Evolutionary conservation across 208 protist genomes (phyloP).

Genomic region (Crithidia acanthocephali): DNA sequence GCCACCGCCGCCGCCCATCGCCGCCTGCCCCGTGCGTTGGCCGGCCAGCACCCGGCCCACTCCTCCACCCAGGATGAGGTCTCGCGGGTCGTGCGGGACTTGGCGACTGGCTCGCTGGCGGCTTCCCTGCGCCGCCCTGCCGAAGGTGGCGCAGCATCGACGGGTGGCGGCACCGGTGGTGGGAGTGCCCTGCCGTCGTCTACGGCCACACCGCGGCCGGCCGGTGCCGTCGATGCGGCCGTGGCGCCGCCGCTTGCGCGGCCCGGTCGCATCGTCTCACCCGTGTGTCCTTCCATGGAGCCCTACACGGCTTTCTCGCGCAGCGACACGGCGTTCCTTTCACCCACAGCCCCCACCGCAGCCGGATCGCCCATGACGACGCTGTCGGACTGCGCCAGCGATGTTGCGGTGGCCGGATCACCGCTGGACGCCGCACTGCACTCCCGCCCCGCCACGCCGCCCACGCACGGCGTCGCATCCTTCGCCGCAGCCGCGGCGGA

Average conservation of each 20-base stretch:
- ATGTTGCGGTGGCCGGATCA: slow-evolving; percentile 4
- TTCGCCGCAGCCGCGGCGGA: neutral
- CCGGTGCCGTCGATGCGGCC: neutral
- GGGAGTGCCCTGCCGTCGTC: neutral
- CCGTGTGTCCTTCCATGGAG: slow-evolving; percentile 36
- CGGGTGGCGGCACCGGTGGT: neutral
- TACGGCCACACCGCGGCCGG: neutral
- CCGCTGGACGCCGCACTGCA: slow-evolving; percentile 10
- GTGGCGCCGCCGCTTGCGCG: neutral
- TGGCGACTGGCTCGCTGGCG: slow-evolving; percentile 5
- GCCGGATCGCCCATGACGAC: neutral
- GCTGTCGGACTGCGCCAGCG: slow-evolving; percentile 5
- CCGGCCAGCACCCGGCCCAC: slow-evolving; percentile 8
- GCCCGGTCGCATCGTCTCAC: neutral
- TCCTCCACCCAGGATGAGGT: slow-evolving; percentile 21
- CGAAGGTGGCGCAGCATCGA: neutral
- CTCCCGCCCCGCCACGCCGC: neutral
- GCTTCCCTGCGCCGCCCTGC: neutral
- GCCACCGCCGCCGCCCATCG: no score
- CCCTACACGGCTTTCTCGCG: slow-evolving; percentile 16
- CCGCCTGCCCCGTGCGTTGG: slow-evolving; percentile 1
- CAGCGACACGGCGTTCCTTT: neutral
- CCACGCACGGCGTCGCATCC: no score
- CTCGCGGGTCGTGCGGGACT: slow-evolving; percentile 13
- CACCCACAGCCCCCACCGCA: neutral